A percentile compares a stretch with the other conserved stretches of the same genome.
phyloP scores from a whole-genome alignment of 2,329 filamentous ascomycete genomes.

The Stromatinia cepivora region DNA sequence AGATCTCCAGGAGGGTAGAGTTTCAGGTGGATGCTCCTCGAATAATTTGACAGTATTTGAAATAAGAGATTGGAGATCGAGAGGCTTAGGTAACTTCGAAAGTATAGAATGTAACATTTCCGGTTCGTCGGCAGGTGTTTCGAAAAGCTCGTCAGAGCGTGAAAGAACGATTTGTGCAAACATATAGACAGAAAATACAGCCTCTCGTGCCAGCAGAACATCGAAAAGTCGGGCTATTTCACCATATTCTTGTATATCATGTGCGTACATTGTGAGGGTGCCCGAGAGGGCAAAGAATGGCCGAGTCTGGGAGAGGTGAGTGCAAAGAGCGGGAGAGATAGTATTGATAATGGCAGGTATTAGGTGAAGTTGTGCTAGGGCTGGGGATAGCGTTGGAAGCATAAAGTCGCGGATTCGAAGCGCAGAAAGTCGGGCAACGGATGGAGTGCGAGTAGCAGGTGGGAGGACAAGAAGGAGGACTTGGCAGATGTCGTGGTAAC shows the following conservation, averaged over 20 bases:
- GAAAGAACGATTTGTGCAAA: constrained; percentile 86
- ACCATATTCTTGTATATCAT: constrained; percentile 87
- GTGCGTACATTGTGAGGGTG: constrained; percentile 92
- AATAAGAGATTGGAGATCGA: constrained; percentile 80
- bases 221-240: constrained; percentile 92
- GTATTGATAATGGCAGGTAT: constrained; percentile 77
- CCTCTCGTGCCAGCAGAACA: constrained; percentile 81
- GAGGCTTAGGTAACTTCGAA: constrained; percentile 78
- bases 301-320: constrained; percentile 73
- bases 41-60: constrained; percentile 64
- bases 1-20: constrained; percentile 66
- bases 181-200: constrained; percentile 86
- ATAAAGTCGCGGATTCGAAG: constrained; percentile 96
- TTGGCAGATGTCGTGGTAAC: constrained; percentile 97
- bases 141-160: constrained; percentile 80
- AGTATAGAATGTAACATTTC: constrained; percentile 91
- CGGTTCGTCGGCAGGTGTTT: constrained; percentile 77
- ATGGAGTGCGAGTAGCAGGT: constrained; percentile 56
- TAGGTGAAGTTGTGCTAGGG: constrained; percentile 80
- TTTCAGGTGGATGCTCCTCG: constrained; percentile 67
- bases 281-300: constrained; percentile 94
- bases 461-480: constrained; percentile 87
- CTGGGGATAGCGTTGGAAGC: constrained; percentile 82
- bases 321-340: constrained; percentile 70
- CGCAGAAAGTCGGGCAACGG: constrained; percentile 79